Conservation (phyloP, 2,329 filamentous ascomycete species). For the Alternaria rosae region DNA sequence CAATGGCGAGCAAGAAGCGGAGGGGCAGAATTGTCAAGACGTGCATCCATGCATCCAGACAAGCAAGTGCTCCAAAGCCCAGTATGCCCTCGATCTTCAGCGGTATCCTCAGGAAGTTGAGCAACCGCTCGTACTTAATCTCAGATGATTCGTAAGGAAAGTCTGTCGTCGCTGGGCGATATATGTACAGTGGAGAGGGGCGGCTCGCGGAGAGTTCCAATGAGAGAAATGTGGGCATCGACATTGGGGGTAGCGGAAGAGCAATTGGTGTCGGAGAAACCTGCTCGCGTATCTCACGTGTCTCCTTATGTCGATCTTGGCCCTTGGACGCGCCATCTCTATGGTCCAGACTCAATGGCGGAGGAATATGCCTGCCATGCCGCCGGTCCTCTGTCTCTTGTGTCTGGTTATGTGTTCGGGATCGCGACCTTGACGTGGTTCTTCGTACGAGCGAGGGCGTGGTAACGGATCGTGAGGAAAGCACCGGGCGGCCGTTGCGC, state of each 20-base stretch:
- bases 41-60: constrained; percentile 94
- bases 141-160: constrained; percentile 90
- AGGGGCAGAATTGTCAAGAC: constrained; percentile 95
- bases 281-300: constrained; percentile 30
- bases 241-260: constrained; percentile 68
- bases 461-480: constrained; percentile 45
- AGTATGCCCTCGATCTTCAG: constrained; percentile 83
- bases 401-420: constrained; percentile 23
- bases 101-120: constrained; percentile 86
- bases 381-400: constrained; percentile 33
- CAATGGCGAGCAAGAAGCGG: constrained; percentile 81
- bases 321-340: constrained; percentile 41
- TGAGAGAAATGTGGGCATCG: constrained; percentile 70
- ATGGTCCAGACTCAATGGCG: constrained; percentile 47
- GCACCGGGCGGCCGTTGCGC: constrained; percentile 38
- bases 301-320: constrained; percentile 35
- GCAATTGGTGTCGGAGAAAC: constrained; percentile 54
- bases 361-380: constrained; percentile 30
- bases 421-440: constrained; percentile 44
- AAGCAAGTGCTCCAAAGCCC: constrained; percentile 87
- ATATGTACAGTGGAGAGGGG: constrained; percentile 70
- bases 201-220: constrained; percentile 67
- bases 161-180: constrained; percentile 62
- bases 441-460: constrained; percentile 50
- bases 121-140: constrained; percentile 87